Conservation (phyloP, 2,329 filamentous ascomycete genomes). For the Coleophoma cylindrospora region DNA sequence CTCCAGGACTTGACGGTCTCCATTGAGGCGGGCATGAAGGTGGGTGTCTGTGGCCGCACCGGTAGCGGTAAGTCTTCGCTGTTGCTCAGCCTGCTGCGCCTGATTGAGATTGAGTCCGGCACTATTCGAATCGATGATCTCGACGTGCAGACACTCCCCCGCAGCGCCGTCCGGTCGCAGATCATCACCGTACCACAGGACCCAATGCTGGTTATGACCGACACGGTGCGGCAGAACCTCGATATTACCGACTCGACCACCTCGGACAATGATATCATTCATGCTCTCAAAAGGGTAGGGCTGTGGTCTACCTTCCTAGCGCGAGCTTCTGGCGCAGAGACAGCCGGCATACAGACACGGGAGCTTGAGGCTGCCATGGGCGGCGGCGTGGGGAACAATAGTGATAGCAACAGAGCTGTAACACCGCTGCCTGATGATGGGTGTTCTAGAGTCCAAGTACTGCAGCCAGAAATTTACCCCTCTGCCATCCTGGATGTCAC, state of each 20-base stretch:
- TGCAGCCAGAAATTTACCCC: too few species aligned
- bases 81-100: slow-evolving; percentile 82
- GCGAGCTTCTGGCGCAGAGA: background rate
- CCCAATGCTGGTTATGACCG: slow-evolving; percentile 75
- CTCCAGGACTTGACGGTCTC: slow-evolving; percentile 37
- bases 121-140: slow-evolving; percentile 82
- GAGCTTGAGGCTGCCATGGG: too few species aligned
- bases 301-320: slow-evolving; percentile 9
- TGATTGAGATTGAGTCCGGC: slow-evolving; percentile 80
- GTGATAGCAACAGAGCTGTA: too few species aligned
- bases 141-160: slow-evolving; percentile 80
- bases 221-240: slow-evolving; percentile 81
- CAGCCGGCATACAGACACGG: too few species aligned
- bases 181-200: slow-evolving; percentile 97
- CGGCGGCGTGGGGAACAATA: too few species aligned
- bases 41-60: slow-evolving; percentile 46
- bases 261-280: slow-evolving; percentile 74
- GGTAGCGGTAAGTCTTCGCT: slow-evolving; percentile 80
- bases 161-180: slow-evolving; percentile 82
- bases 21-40: slow-evolving; percentile 52
- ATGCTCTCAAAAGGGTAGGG: slow-evolving; percentile 72
- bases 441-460: too few species aligned
- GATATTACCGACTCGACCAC: slow-evolving; percentile 82
- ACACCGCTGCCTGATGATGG: too few species aligned
- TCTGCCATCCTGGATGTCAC: slow-evolving; percentile 25